A percentile compares a stretch with the other conserved stretches of the same genome.
Conservation (phyloP, 768 basidiomycete species). For the Mycena galericulata region DNA sequence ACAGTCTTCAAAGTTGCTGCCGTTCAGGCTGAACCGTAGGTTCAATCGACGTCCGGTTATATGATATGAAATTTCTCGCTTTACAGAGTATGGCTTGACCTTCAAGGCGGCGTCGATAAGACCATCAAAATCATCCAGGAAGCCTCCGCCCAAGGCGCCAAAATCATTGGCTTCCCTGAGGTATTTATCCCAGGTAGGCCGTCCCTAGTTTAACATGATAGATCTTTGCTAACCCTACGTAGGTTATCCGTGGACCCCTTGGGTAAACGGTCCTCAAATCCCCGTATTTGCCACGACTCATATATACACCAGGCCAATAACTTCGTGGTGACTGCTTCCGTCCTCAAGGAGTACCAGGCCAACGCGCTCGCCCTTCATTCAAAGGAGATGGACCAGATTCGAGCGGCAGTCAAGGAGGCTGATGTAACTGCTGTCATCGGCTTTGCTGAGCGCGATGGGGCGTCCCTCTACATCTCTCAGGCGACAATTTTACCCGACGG, state of each 20-base stretch:
- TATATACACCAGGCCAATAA: constrained; percentile 36
- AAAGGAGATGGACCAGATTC: constrained; percentile 46
- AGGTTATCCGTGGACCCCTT: constrained; percentile 49
- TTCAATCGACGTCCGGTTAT: not conserved
- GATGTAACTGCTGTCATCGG: constrained; percentile 43
- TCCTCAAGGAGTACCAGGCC: constrained; percentile 45
- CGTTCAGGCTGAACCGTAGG: constrained; percentile 44
- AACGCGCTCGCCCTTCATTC: constrained; percentile 46
- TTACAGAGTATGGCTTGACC: constrained; percentile 41
- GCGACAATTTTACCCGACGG: constrained; percentile 44
- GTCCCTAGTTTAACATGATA: not conserved
- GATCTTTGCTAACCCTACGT: not conserved
- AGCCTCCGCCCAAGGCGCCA: constrained; percentile 42
- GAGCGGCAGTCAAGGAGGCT: constrained; percentile 44
- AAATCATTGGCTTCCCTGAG: constrained; percentile 47
- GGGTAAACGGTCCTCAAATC: constrained; percentile 29
- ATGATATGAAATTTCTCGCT: not conserved
- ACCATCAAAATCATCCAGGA: constrained; percentile 44
- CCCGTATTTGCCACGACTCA: not conserved
- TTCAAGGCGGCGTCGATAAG: constrained; percentile 46
- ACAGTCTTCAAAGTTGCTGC: constrained; percentile 44
- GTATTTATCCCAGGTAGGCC: constrained; percentile 43
- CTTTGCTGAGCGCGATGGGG: constrained; percentile 45
- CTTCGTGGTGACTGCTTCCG: constrained; percentile 39
- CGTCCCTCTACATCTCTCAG: constrained; percentile 40